These are phyloP conservation scores for Sisymbrium irio DNA, from an alignment of 345 rosid species.

Conservation along the genomic window DNA sequence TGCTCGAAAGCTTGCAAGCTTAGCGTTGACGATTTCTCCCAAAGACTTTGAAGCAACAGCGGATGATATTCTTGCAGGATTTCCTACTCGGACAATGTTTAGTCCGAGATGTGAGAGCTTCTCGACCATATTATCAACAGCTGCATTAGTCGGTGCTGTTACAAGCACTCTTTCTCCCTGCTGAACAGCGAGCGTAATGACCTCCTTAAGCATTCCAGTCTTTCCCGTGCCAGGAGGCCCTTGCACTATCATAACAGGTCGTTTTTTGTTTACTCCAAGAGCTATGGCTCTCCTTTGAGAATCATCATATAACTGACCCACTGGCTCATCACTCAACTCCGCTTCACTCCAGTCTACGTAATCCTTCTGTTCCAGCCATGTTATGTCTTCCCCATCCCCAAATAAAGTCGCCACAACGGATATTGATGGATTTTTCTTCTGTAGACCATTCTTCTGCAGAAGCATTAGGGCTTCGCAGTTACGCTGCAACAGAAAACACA, in stretches of 20 bases:
- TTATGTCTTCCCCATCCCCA: slow-evolving; percentile 76
- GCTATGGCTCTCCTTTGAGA: slow-evolving; percentile 70
- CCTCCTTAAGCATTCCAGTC: slow-evolving; percentile 85
- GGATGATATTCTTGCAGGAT: slow-evolving; percentile 90
- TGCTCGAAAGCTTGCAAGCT: slow-evolving; percentile 56
- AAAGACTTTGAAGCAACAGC: slow-evolving; percentile 84
- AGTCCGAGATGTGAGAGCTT: slow-evolving; percentile 67
- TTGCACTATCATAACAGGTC: slow-evolving; percentile 72
- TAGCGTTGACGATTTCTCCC: slow-evolving; percentile 74
- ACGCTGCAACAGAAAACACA: slow-evolving; percentile 55
- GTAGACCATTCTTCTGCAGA: slow-evolving; percentile 89
- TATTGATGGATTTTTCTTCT: slow-evolving; percentile 73
- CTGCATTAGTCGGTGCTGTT: slow-evolving; percentile 96
- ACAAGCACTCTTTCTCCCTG: slow-evolving; percentile 94
- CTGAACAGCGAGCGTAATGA: slow-evolving; percentile 64
- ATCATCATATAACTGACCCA: slow-evolving; percentile 50
- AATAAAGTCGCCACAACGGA: slow-evolving; percentile 81
- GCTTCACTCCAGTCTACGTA: slow-evolving; percentile 61
- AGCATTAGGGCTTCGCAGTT: slow-evolving; percentile 96
- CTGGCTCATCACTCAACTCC: slow-evolving; percentile 49
- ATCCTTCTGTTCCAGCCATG: slow-evolving; percentile 62
- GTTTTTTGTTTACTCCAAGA: slow-evolving; percentile 77
- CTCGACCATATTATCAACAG: slow-evolving; percentile 95
- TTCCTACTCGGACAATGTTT: slow-evolving; percentile 85
- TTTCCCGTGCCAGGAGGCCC: slow-evolving; percentile 99